Conservation (phyloP, 1,284 basidiomycete genomes). For the Melampsora occidentalis region DNA sequence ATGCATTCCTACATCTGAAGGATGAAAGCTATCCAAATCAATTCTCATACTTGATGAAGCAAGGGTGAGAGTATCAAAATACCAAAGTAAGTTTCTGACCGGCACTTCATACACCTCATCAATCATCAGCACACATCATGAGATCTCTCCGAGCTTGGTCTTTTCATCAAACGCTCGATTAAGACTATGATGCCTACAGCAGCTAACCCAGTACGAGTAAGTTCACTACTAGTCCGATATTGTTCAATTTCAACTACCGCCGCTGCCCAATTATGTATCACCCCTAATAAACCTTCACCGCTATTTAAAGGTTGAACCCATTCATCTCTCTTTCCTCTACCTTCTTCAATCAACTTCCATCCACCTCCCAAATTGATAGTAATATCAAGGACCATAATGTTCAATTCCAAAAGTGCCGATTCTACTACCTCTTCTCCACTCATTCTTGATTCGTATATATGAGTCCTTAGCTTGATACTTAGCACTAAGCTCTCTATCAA, state of each 20-base stretch:
- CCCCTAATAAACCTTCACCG: neutral
- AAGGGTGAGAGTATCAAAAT: too few species aligned
- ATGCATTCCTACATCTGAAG: too few species aligned
- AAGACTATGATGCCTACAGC: neutral
- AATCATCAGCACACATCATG: too few species aligned
- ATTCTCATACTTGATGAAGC: too few species aligned
- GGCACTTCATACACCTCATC: too few species aligned
- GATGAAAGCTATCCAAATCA: too few species aligned
- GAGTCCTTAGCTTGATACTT: neutral
- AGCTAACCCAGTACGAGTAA: neutral
- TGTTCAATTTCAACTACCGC: constrained; percentile 3
- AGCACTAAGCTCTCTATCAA: constrained; percentile 7
- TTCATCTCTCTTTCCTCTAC: neutral
- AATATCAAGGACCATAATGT: neutral
- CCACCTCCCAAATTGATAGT: neutral
- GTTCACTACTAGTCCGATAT: neutral
- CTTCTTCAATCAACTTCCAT: neutral
- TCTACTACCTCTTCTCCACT: neutral
- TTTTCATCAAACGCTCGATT: neutral
- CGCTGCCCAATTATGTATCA: constrained; percentile 1
- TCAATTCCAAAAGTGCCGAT: neutral
- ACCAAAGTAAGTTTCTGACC: too few species aligned
- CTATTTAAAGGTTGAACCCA: neutral
- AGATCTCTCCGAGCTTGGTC: too few species aligned
- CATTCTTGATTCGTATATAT: constrained; percentile 1